Conservation (phyloP, 768 basidiomycete genomes). For the Termitomyces sp. region DNA sequence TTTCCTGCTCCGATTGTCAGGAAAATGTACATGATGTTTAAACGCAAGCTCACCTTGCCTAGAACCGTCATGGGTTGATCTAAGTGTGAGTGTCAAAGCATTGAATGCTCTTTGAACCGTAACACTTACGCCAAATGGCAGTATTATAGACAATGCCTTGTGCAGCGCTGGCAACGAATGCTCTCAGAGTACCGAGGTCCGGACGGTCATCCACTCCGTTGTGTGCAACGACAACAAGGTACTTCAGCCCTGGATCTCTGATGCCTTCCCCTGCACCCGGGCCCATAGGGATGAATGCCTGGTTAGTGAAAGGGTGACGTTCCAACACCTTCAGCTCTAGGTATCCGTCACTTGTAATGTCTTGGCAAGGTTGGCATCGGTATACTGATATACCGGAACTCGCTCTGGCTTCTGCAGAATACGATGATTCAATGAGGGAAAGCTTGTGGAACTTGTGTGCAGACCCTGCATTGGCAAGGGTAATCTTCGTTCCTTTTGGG, state of each 20-base stretch:
- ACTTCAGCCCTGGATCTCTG: slow-evolving; percentile 49
- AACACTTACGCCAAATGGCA: slow-evolving; percentile 85
- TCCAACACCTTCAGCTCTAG: slow-evolving; percentile 76
- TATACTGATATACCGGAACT: slow-evolving; percentile 80
- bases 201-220: slow-evolving; percentile 78
- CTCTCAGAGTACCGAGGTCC: slow-evolving; percentile 69
- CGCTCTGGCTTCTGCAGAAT: slow-evolving; percentile 56
- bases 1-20: slow-evolving; percentile 38
- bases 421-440: slow-evolving; percentile 64
- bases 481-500: slow-evolving; percentile 69
- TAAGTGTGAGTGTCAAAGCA: slow-evolving; percentile 28
- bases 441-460: slow-evolving; percentile 94
- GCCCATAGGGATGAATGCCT: slow-evolving; percentile 95
- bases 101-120: not conserved
- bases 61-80: slow-evolving; percentile 93
- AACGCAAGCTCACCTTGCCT: slow-evolving; percentile 49
- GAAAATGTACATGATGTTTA: slow-evolving; percentile 3
- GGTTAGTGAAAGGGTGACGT: slow-evolving; percentile 85
- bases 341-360: slow-evolving; percentile 45
- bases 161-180: slow-evolving; percentile 75
- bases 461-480: slow-evolving; percentile 85
- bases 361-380: slow-evolving; percentile 58
- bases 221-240: slow-evolving; percentile 85
- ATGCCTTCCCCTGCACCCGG: slow-evolving; percentile 47
- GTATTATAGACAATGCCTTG: slow-evolving; percentile 88